Conservation (phyloP, 352 stramenopile species). For the Globisporangium cystogenes region DNA sequence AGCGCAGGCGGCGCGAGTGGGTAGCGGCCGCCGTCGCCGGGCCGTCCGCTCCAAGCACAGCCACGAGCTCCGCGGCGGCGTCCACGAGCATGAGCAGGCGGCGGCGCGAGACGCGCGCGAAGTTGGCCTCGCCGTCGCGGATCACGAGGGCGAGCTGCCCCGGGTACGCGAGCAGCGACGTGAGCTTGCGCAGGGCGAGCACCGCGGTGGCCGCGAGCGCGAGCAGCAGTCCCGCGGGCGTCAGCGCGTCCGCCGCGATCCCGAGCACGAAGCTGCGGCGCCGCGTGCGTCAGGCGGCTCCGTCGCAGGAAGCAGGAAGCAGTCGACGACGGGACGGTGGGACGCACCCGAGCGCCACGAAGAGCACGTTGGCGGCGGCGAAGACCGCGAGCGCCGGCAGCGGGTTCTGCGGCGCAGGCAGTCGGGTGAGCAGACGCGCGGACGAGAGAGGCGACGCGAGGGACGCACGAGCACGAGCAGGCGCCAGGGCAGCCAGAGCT, state of each 20-base stretch:
- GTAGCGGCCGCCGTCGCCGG: neutral
- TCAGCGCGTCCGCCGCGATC: conserved; percentile 40
- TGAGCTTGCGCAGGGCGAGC: conserved; percentile 35
- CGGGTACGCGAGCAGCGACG: conserved; percentile 60
- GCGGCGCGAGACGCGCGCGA: conserved; percentile 61
- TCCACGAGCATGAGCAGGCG: conserved; percentile 68
- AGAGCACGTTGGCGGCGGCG: conserved; percentile 45
- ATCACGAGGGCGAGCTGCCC: conserved; percentile 75
- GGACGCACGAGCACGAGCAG: conserved; percentile 43
- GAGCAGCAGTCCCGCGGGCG: conserved; percentile 43
- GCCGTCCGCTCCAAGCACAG: conserved; percentile 24
- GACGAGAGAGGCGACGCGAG: too few species aligned
- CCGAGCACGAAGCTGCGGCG: conserved; percentile 36
- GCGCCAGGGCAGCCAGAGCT: conserved; percentile 72
- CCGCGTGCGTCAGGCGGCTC: neutral
- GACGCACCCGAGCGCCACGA: conserved; percentile 45
- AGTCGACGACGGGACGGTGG: neutral
- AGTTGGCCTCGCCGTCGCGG: conserved; percentile 74
- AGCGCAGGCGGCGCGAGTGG: conserved; percentile 27
- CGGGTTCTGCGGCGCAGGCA: conserved; percentile 47
- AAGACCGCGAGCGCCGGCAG: conserved; percentile 45
- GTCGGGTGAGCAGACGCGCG: too few species aligned
- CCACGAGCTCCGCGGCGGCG: conserved; percentile 41
- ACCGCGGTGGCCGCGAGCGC: conserved; percentile 30
- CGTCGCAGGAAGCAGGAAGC: neutral